These are phyloP conservation scores for Acorus calamus DNA, from an alignment of 106 monocot species.

Conservation along the genomic window DNA sequence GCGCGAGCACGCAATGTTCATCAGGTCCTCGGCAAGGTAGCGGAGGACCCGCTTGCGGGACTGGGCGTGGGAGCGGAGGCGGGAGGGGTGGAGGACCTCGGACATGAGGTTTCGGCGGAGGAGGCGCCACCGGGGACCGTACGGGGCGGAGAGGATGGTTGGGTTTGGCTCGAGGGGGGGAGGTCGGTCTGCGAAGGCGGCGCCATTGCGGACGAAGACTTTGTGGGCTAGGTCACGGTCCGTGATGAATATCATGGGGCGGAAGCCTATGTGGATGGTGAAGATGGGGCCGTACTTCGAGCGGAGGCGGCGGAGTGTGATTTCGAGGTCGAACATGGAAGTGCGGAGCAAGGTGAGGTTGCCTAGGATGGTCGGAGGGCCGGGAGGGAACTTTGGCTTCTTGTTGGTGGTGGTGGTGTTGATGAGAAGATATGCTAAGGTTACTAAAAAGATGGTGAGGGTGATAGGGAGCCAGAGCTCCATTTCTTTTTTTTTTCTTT, in stretches of 20 bases:
- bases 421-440: background rate
- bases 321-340: background rate
- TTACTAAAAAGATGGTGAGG: background rate
- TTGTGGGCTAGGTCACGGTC: conserved; percentile 7
- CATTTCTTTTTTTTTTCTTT: background rate
- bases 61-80: background rate
- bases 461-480: background rate
- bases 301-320: background rate
- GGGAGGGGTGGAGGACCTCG: conserved; percentile 10
- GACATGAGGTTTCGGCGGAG: conserved; percentile 15
- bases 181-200: conserved; percentile 8
- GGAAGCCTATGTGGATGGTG: conserved; percentile 2
- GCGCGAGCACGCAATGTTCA: background rate
- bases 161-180: background rate
- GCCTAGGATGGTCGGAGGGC: conserved; percentile 4
- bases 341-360: conserved; percentile 1
- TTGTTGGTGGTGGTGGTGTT: background rate
- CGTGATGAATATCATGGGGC: conserved; percentile 6
- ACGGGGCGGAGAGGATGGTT: conserved; percentile 12
- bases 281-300: conserved; percentile 2
- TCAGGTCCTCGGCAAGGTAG: background rate
- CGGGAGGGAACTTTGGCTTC: conserved; percentile 2
- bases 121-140: conserved; percentile 22
- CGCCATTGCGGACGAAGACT: conserved; percentile 3
- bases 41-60: background rate